phyloP scores from a whole-genome alignment of 2,329 filamentous ascomycete species.

The Fusarium mundagurra region DNA sequence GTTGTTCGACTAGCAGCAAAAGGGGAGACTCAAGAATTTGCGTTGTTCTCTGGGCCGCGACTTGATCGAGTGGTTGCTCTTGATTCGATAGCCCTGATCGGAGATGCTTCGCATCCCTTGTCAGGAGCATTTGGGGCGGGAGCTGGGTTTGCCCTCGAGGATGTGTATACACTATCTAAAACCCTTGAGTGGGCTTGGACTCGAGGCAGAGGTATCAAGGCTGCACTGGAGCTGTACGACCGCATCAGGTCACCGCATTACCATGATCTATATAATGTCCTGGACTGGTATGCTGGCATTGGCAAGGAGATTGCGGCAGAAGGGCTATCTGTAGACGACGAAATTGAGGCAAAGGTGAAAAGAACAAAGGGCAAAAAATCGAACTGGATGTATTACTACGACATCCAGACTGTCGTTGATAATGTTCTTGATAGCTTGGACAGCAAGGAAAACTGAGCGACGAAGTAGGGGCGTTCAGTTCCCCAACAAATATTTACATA shows the following conservation, averaged over 20 bases:
- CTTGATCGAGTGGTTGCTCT: slow-evolving; percentile 41
- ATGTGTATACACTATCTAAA: slow-evolving; percentile 40
- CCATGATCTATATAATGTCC: slow-evolving; percentile 36
- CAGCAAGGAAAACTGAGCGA: background rate
- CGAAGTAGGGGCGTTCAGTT: background rate
- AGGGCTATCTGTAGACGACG: slow-evolving; percentile 30
- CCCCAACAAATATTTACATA: background rate
- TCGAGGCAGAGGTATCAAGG: slow-evolving; percentile 17
- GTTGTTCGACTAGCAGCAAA: slow-evolving; percentile 43
- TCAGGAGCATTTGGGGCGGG: slow-evolving; percentile 56
- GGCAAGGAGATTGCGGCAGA: slow-evolving; percentile 26
- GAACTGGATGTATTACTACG: slow-evolving; percentile 44
- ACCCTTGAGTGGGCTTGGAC: slow-evolving; percentile 40
- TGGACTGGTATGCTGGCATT: slow-evolving; percentile 38
- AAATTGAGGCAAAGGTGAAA: slow-evolving; percentile 39
- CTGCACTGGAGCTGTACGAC: slow-evolving; percentile 42
- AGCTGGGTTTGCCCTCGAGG: slow-evolving; percentile 52
- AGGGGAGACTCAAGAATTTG: slow-evolving; percentile 43
- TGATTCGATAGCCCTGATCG: slow-evolving; percentile 56
- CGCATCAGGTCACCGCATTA: slow-evolving; percentile 45
- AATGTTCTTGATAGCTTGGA: slow-evolving; percentile 3
- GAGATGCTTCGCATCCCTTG: slow-evolving; percentile 65
- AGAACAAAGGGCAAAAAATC: slow-evolving; percentile 34
- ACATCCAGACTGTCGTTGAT: slow-evolving; percentile 35
- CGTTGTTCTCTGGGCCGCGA: slow-evolving; percentile 44